Evolutionary conservation across 345 rosid genomes (phyloP), one percentile per base, ranked within the genome.

Genomic region (Hibiscus mutabilis): DNA sequence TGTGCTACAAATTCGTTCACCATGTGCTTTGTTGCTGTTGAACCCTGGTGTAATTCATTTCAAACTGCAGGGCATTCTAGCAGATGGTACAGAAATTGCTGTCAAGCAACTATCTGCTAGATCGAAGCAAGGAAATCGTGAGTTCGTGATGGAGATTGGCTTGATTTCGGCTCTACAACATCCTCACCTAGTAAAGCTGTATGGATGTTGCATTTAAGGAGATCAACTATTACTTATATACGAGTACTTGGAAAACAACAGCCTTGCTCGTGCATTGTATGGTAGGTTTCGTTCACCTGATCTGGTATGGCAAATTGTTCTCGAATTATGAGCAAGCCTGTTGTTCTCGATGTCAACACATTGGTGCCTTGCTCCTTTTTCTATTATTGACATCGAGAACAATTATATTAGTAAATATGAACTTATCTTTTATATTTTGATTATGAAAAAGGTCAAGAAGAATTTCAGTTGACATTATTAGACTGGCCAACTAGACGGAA

Each of bases 131-230:
- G 66, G 66, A 18, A 62, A 35, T n/a, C 66, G n/a, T 21, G 86
- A 87, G 66, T 87, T 85, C 27, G 71, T 85, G 22, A 87, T 82
- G 31, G 88, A 87, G 81, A 87, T 85, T 18, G 88, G 76, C 70
- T 84, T 84, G 86, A 82, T 87, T 52, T 85, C 92, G 1, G 86
- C 86, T 76, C 76, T 87, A 24, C 83, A 84, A 56, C 89, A 87
- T 72, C 84, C 86, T 35, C 9, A 85, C 79, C 84, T 87, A 56
- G 86, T 86, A 52, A 84, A 82, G 72, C 67, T 87, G 53, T 80
- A 82, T 68, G 88, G 88, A 71, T 87, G 82, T 59, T 85, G 87
- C 7, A 78, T 86, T 13, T 88, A 85, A 81, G 83, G 81, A 21
- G 79, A 87, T 53, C 88, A 87, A 61, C 73, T 87, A 52, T 71